Percentiles rank a stretch among this genome's conserved stretches.
Conservation (phyloP, 176 grass and related monocot genomes). For the Thinopyrum elongatum region DNA sequence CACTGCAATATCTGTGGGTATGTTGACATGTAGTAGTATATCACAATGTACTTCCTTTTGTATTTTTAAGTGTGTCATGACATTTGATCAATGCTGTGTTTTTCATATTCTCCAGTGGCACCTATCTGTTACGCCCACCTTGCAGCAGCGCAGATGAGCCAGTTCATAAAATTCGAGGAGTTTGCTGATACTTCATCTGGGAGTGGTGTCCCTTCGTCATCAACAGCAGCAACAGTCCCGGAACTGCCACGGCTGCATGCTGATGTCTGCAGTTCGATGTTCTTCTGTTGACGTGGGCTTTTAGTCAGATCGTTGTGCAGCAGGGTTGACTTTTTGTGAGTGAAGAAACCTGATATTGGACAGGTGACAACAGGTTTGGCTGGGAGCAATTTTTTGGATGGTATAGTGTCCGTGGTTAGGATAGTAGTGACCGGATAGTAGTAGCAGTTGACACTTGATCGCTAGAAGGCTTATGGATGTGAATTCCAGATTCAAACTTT, state of each 20-base stretch:
- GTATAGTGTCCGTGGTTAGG: conserved; percentile 2
- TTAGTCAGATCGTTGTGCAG: neutral
- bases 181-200: conserved; percentile 48
- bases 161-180: conserved; percentile 87
- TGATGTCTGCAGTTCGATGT: conserved; percentile 85
- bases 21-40: neutral
- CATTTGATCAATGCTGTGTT: conserved; percentile 22
- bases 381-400: neutral
- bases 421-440: neutral
- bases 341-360: conserved; percentile 25
- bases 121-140: conserved; percentile 86
- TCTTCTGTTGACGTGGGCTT: conserved; percentile 66
- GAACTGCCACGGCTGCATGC: conserved; percentile 76
- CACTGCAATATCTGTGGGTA: conserved; percentile 86
- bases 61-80: neutral
- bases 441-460: neutral
- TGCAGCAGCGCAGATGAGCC: conserved; percentile 76
- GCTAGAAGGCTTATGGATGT: neutral
- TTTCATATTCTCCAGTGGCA: conserved; percentile 58
- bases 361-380: conserved; percentile 1
- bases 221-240: conserved; percentile 40
- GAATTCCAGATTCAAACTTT: neutral
- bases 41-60: neutral
- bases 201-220: conserved; percentile 34
- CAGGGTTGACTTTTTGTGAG: neutral